Conservation (phyloP, 179 eudicot genomes). For the Silene coronaria region DNA sequence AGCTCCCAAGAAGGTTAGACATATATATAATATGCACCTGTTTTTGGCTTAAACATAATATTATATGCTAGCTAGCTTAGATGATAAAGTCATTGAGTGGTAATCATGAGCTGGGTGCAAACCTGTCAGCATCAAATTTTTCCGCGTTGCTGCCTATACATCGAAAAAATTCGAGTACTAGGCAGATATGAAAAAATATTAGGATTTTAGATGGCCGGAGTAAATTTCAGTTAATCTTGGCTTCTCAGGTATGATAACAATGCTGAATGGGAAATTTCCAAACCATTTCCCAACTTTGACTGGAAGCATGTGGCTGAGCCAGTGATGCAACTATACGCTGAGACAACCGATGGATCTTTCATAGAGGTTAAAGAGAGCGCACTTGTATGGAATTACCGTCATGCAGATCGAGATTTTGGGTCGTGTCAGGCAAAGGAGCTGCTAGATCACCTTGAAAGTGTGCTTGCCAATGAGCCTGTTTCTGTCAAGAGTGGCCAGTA, state of each 20-base stretch:
- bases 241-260: slow-evolving; percentile 42
- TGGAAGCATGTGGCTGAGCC: slow-evolving; percentile 97
- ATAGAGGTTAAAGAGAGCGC: slow-evolving; percentile 77
- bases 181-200: neutral
- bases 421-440: slow-evolving; percentile 93
- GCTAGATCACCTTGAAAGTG: slow-evolving; percentile 83
- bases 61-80: no score
- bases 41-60: no score
- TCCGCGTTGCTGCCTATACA: no score
- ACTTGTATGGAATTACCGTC: slow-evolving; percentile 73
- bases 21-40: no score
- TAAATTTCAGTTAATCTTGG: neutral
- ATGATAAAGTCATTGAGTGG: no score
- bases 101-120: no score
- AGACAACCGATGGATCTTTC: slow-evolving; percentile 86
- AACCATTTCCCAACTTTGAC: slow-evolving; percentile 49
- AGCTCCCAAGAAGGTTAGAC: no score
- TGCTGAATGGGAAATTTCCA: slow-evolving; percentile 68
- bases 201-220: neutral
- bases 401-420: slow-evolving; percentile 88
- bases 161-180: neutral
- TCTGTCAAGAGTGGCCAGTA: slow-evolving; percentile 84
- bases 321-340: slow-evolving; percentile 73
- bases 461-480: slow-evolving; percentile 86
- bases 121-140: no score